A percentile compares a stretch with the other conserved stretches of the same genome.
Evolutionary conservation across 1,284 basidiomycete species (phyloP).

Genomic region (Cryptococcus deneoformans): DNA sequence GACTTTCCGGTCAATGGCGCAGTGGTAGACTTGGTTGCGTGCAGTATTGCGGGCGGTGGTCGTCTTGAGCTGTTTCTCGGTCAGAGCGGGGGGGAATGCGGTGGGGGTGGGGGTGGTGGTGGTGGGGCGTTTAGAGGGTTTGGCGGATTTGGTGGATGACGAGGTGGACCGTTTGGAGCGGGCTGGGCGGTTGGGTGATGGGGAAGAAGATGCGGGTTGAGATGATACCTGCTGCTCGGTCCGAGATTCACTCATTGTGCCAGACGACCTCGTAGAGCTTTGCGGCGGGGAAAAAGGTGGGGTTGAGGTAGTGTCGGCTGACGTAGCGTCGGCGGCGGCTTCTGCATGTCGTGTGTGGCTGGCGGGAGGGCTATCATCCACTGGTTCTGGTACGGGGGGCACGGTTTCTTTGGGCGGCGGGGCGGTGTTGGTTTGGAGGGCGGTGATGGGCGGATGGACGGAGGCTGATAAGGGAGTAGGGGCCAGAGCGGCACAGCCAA

Average conservation of each 20-base stretch:
- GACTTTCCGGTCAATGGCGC: conserved; percentile 52
- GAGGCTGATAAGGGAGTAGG: too few relatives aligned
- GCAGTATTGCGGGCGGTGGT: conserved; percentile 42
- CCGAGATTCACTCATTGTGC: neutral
- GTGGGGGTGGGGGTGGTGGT: neutral
- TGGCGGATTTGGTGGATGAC: neutral
- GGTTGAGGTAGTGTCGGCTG: too few relatives aligned
- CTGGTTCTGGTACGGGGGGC: too few relatives aligned
- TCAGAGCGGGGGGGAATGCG: conserved; percentile 8
- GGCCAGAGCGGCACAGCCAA: too few relatives aligned
- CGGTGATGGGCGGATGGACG: too few relatives aligned
- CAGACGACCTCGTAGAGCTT: neutral
- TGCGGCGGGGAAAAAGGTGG: neutral
- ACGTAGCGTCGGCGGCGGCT: too few relatives aligned
- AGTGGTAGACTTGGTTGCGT: conserved; percentile 45
- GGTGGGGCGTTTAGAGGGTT: neutral
- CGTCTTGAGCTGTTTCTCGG: conserved; percentile 42
- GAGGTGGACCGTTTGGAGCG: conserved; percentile 17
- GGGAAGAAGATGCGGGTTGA: conserved; percentile 2
- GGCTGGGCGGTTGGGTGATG: conserved; percentile 4
- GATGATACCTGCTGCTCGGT: neutral
- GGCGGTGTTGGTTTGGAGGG: too few relatives aligned
- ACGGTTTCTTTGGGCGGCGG: too few relatives aligned
- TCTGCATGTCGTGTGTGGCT: too few relatives aligned
- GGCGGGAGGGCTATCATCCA: too few relatives aligned